Conservation (phyloP, 2,329 filamentous ascomycete genomes). For the Rutstroemia sp. region DNA sequence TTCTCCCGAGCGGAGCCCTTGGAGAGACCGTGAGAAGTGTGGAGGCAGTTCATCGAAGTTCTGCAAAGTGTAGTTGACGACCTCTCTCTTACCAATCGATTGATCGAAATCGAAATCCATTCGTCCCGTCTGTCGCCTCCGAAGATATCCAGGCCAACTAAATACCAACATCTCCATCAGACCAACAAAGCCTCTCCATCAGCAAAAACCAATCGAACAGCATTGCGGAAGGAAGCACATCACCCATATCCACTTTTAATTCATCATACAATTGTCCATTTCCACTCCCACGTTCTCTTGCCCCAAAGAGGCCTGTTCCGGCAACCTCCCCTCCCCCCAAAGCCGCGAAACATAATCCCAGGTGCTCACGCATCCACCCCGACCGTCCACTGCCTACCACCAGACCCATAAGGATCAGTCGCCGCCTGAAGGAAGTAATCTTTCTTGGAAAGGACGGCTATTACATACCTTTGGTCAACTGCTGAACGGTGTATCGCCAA, state of each 20-base stretch:
- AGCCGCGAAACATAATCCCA: slow-evolving; percentile 1
- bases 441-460: background rate
- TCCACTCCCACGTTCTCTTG: background rate
- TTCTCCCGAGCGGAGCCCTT: background rate
- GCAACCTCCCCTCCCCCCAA: background rate
- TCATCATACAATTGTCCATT: background rate
- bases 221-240: background rate
- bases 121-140: background rate
- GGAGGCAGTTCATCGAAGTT: background rate
- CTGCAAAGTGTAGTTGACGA: background rate
- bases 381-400: background rate
- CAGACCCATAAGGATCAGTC: slow-evolving; percentile 4
- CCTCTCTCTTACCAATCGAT: background rate
- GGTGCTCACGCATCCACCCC: background rate
- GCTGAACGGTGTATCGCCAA: background rate
- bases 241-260: background rate
- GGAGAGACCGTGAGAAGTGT: background rate
- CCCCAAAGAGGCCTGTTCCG: background rate
- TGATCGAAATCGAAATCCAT: background rate
- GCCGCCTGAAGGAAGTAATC: slow-evolving; percentile 5
- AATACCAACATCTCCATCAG: background rate
- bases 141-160: background rate
- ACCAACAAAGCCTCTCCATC: background rate
- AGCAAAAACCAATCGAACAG: background rate
- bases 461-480: background rate